Evolutionary conservation across 306 rosid genomes (phyloP).

Genomic region (Dryas alaskensis): DNA sequence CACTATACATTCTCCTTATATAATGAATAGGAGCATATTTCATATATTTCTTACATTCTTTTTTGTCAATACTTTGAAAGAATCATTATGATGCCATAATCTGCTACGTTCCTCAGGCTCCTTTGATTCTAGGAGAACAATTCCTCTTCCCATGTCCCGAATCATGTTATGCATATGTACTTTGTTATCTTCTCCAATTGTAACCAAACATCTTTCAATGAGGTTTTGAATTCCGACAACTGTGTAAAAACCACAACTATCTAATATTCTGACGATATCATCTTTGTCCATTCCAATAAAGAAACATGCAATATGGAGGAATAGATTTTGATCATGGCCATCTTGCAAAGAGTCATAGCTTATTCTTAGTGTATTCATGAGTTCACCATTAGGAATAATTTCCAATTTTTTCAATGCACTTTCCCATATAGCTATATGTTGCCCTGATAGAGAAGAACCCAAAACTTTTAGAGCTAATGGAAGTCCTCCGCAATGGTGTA

Average conservation of each 20-base stretch:
- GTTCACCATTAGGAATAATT: not conserved
- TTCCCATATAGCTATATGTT: not conserved
- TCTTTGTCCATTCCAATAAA: not conserved
- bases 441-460: slow-evolving; percentile 1
- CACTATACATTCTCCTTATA: no score
- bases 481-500: not conserved
- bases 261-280: not conserved
- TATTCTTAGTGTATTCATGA: not conserved
- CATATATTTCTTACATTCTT: not conserved
- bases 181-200: not conserved
- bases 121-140: not conserved
- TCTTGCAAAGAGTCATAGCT: not conserved
- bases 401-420: not conserved
- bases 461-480: not conserved
- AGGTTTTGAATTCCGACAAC: not conserved
- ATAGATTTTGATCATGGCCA: not conserved
- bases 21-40: no score
- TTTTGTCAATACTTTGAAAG: not conserved
- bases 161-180: not conserved
- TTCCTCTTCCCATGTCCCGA: not conserved
- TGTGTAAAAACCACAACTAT: not conserved
- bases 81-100: not conserved
- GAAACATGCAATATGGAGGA: not conserved
- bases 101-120: not conserved
- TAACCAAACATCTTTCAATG: not conserved